Base-by-base conservation (phyloP, 139 green algal species). In the Chlamydomonas eustigma region DNA sequence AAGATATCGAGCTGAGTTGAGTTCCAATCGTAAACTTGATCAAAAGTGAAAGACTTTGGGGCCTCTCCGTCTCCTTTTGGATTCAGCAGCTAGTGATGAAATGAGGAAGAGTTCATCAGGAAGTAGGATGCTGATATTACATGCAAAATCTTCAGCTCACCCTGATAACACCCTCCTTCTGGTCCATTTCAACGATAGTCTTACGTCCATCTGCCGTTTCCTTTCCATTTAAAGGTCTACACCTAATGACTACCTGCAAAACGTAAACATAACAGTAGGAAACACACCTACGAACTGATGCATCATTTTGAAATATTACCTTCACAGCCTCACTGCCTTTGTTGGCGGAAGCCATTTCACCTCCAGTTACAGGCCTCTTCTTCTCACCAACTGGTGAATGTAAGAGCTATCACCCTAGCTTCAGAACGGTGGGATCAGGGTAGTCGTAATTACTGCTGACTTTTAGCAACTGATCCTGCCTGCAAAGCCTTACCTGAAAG, bases 181-280 rank as follows among this genome's bases (percentile, higher is more conserved):
- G 35, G 39, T 95, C 89, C 78, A 95, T 88, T 0, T 92, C 81
- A 33, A 97, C 91, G 51, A 94, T 91, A 33, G 67, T 52, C 31
- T 83, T 35, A 6, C 90, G 77, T 0, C 86, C 88, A 80, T 95
- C 89, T 4, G 74, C 38, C 2, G 73, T 77, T 80, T 97, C 93
- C 68, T 92, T 88, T 0, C 51, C 70, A 75, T 88, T 93, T 6
- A 97, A 71, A 0, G 93, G 93, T 12, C 92, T 76, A 73, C 90
- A 95, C 24, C 91, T 77, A 24, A 97, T 89, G 2, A 94, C 86
- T 31, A 97, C 91, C 84, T 90, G 84, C 50, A n/a, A n/a, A n/a
- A n/a, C n/a, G n/a, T n/a, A n/a, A n/a, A n/a, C n/a, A n/a, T n/a
- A n/a, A n/a, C n/a, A n/a, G n/a, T n/a, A n/a, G n/a, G n/a, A n/a